Conservation (phyloP, 2,329 filamentous ascomycete species). For the Onygenales sp. region DNA sequence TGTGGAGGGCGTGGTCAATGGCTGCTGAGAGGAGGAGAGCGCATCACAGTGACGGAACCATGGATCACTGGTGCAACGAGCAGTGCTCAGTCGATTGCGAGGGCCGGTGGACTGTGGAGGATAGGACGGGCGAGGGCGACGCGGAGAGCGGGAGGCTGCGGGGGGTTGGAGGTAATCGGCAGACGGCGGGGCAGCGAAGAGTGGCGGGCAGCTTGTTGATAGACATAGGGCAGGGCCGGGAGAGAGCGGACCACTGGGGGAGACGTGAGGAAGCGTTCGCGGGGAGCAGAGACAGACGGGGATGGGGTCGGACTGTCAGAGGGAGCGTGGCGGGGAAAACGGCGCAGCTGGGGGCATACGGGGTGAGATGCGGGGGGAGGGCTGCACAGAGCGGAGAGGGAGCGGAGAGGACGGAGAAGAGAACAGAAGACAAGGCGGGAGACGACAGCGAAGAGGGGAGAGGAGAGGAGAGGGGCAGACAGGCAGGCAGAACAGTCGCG, state of each 20-base stretch:
- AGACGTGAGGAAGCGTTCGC: too few species aligned
- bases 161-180: not conserved
- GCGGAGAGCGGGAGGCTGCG: too few species aligned
- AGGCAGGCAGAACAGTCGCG: not conserved
- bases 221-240: not conserved
- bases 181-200: not conserved
- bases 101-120: not conserved
- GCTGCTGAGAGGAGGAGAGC: not conserved
- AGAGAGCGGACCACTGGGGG: not conserved
- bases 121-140: too few species aligned
- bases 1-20: slow-evolving; percentile 1
- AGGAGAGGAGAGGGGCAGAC: slow-evolving; percentile 6
- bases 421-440: slow-evolving; percentile 4
- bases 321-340: not conserved
- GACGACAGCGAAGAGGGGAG: slow-evolving; percentile 6
- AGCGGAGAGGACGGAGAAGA: not conserved
- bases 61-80: not conserved
- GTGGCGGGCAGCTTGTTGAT: not conserved
- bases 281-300: not conserved
- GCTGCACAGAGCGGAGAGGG: not conserved
- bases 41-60: not conserved
- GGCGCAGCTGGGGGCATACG: slow-evolving; percentile 4
- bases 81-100: slow-evolving; percentile 2
- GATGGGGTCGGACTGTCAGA: not conserved
- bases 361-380: slow-evolving; percentile 6